Evolutionary conservation across 495 filamentous ascomycete genomes (phyloP).

Genomic region (Cercophora newfieldiana): DNA sequence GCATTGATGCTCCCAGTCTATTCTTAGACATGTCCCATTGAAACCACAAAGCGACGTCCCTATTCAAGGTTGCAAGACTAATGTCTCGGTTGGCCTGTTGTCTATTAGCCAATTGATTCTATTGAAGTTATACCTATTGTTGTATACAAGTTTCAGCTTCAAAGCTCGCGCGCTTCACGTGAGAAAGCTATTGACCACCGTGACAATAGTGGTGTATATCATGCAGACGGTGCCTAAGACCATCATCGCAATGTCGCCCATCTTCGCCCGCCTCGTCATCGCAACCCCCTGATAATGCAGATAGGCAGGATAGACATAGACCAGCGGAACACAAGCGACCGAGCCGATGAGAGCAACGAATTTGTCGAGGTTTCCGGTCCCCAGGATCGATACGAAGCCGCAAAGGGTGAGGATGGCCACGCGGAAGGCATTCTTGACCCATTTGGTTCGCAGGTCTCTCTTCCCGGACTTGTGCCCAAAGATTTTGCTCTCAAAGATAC

Average conservation of each 20-base stretch:
- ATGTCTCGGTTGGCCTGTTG: background rate
- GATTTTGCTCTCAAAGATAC: constrained; percentile 58
- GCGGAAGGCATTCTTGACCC: constrained; percentile 66
- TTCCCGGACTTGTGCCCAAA: constrained; percentile 59
- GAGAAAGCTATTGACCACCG: constrained; percentile 47
- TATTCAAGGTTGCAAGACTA: background rate
- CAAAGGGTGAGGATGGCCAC: constrained; percentile 49
- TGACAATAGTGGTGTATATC: constrained; percentile 63
- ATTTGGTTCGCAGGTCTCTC: constrained; percentile 54
- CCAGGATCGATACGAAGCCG: constrained; percentile 51
- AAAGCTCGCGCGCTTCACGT: background rate
- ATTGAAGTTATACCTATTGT: background rate
- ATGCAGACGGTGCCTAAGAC: constrained; percentile 57
- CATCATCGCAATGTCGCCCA: constrained; percentile 56
- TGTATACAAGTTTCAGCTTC: background rate
- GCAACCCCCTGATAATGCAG: constrained; percentile 63
- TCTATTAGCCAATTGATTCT: background rate
- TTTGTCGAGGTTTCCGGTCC: constrained; percentile 61
- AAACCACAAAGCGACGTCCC: background rate
- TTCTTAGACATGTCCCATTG: background rate
- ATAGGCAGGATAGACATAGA: constrained; percentile 87
- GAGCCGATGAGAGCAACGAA: constrained; percentile 65
- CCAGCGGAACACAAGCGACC: constrained; percentile 75
- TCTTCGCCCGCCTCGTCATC: constrained; percentile 43
- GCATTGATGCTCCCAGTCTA: too few species aligned